Conservation (phyloP, 2,329 filamentous ascomycete species). For the Pleoardoris graminearum region DNA sequence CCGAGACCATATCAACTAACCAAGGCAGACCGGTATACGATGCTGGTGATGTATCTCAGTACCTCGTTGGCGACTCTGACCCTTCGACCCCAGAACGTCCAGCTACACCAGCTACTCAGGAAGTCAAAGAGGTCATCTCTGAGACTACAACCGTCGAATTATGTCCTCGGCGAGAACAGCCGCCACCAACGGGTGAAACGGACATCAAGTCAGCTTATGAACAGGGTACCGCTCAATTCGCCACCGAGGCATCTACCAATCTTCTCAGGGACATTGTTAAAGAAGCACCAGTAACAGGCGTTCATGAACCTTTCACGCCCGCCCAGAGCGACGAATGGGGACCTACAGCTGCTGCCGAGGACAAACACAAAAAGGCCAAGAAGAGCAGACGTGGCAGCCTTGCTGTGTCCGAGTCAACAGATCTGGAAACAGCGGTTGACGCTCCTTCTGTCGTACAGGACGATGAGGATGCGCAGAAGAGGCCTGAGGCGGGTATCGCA, state of each 20-base stretch:
- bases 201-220: constrained; percentile 4
- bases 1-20: background rate
- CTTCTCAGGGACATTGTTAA: background rate
- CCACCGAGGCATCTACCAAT: background rate
- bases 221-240: background rate
- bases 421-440: background rate
- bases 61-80: background rate
- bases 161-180: background rate
- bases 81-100: background rate
- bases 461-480: background rate
- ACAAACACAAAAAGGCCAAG: constrained; percentile 29
- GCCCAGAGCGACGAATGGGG: constrained; percentile 14
- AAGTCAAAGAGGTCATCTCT: background rate
- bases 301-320: constrained; percentile 5
- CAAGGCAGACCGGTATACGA: background rate
- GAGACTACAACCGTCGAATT: background rate
- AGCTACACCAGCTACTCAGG: background rate
- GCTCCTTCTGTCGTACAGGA: background rate
- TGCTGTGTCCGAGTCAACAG: constrained; percentile 9
- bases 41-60: background rate
- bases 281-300: background rate
- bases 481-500: background rate
- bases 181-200: constrained; percentile 7
- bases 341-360: constrained; percentile 2
- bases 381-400: constrained; percentile 25